Base-by-base conservation (phyloP, 2,329 filamentous ascomycete species). In the Spiromastix sp. region DNA sequence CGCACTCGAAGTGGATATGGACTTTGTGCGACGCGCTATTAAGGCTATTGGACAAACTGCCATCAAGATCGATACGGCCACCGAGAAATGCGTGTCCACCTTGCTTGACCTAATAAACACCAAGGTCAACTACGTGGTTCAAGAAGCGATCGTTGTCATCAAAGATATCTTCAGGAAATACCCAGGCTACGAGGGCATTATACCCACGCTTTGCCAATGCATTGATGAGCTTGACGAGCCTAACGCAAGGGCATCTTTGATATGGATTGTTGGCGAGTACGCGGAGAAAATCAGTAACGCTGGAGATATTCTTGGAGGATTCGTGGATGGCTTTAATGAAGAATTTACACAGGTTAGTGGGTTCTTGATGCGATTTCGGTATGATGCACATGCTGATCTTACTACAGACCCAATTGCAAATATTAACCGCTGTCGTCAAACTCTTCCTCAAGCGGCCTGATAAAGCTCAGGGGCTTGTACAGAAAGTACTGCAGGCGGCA, bases 231-330 rank as follows among this genome's bases (percentile, higher is more conserved):
- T 98, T 46, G 91, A 98, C 54, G 91, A 98, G 60, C 87, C 89
- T 1, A 80, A 86, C 49, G 91, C 91, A 5, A 72, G 91, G 51
- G 87, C 83, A 2, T 82, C 89, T 15, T 67, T 98, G 40, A 96
- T 98, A 52, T 98, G 91, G 91, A 96, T 98, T 47, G 89, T 98
- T 4, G 91, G 91, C 48, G 91, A 98, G 59, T 98, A 98, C 56
- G 91, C 91, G 1, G 91, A 98, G 67, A 98, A 98, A 70, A 98
- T 98, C 53, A 93, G 77, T 64, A 96, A 98, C 50, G 91, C 91
- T n/a, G 86, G 87, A 44, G 85, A 96, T 48, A 96, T 98, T 43
- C 63, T 98, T 40, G 72, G 78, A 34, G 79, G 82, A 12, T 98
- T 98, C 53, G 89, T 95, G 9, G 91, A 96, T 37, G 81, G 79